Evolutionary conservation across 2,329 filamentous ascomycete species (phyloP), one percentile per base, ranked within the genome.

Genomic region (Herpomyces periplanetae): DNA sequence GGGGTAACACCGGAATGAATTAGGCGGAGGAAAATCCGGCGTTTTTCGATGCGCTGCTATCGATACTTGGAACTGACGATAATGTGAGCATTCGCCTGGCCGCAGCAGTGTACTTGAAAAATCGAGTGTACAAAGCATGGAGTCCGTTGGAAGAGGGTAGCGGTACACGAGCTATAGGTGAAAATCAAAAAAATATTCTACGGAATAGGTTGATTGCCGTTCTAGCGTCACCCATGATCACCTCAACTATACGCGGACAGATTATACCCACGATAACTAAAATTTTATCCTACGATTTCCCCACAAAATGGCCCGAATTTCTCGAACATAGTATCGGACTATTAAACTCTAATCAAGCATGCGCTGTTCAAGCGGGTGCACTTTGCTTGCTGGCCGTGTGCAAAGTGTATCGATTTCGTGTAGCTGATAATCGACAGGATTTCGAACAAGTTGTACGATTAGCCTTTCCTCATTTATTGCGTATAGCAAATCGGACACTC

Each of bases 21-120:
- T 32, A 88, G 71, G 69, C 80, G 36, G 75, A 91, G 45, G 59
- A 68, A 30, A 61, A 73, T 39, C 49, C 64, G 25, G 73, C 73
- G 28, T 91, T 96, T 40, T 62, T 66, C 36, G 66, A 80, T 39
- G 66, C 68, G 30, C 56, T 91, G 26, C 49, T 88, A 32, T 68
- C 84, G 36, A 71, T 96, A 33, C 48, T 91, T 30, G 63, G 84
- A 43, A 52, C 54, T 25, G 80, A 96, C 42, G 64, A 73, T 41
- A 65, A 85, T 30, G 49, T 57, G 32, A 61, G 61, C 26, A 56
- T 88, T 29, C 63, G 73, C 33, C 51, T 88, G 22, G 75, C 39
- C 88, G 75, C 71, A 34, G 73, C 75, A 34, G 68, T 96, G 31
- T 96, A 91, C 43, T 57, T 91, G 38, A 96, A 96, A 47, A 91